Conservation (phyloP, 805 yeast genomes). For the Nadsonia fulvescens region DNA sequence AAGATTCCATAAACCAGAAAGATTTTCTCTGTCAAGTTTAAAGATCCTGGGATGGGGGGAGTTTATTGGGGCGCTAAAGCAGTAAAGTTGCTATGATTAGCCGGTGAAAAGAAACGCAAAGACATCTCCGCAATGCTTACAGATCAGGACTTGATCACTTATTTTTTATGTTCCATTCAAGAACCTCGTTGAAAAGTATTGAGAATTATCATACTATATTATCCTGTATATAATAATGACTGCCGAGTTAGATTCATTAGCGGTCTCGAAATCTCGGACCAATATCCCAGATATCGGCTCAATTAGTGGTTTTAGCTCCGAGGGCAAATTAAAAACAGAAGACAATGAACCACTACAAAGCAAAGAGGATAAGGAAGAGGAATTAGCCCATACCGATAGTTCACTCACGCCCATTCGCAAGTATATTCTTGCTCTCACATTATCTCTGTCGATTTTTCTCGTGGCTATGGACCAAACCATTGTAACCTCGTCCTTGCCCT, state of each 20-base stretch:
- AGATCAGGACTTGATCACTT: no score
- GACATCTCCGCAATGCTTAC: no score
- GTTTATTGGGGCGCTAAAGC: no score
- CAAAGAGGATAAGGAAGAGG: background rate
- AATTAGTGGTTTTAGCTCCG: constrained; percentile 1
- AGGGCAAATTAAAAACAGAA: constrained; percentile 1
- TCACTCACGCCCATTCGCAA: constrained; percentile 2
- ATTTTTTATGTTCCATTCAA: no score
- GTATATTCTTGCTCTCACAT: constrained; percentile 2
- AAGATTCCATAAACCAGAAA: no score
- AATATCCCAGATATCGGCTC: background rate
- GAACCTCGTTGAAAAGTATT: no score
- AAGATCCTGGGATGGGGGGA: no score
- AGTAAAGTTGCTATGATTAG: no score
- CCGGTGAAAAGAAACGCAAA: no score
- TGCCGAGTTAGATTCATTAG: constrained; percentile 1
- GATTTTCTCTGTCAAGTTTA: no score
- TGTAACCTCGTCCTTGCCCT: constrained; percentile 33
- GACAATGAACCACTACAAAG: background rate
- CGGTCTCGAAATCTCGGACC: background rate
- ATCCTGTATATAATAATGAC: no score
- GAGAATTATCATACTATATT: no score
- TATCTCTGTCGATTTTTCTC: constrained; percentile 3
- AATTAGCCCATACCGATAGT: background rate
- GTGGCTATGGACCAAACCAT: constrained; percentile 32